Percentiles rank a stretch among this genome's conserved stretches.
These are phyloP conservation scores for Themeda triandra DNA, from an alignment of 176 grass and related monocot genomes.

Conservation along the genomic window DNA sequence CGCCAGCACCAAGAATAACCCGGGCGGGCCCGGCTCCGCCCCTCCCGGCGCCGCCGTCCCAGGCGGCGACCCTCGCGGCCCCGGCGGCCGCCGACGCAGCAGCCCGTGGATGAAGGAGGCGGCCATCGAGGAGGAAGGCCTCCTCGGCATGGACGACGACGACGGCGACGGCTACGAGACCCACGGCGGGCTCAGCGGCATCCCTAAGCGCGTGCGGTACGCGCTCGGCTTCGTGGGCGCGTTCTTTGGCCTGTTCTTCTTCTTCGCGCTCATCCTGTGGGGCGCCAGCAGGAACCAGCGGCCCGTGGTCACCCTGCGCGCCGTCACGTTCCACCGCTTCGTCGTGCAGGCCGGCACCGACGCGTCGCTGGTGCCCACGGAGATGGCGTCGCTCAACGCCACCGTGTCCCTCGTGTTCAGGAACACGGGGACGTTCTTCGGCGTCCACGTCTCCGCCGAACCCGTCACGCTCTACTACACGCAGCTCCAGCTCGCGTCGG, in stretches of 20 bases:
- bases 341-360: constrained; percentile 89
- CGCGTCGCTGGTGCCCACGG: constrained; percentile 82
- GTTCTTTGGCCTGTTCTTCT: constrained; percentile 80
- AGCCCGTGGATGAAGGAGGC: constrained; percentile 42
- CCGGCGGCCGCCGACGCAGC: neutral
- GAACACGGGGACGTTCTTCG: constrained; percentile 92
- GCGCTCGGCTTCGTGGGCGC: constrained; percentile 48
- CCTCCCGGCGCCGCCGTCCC: neutral
- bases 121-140: constrained; percentile 81
- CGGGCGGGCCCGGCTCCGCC: neutral
- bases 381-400: constrained; percentile 77
- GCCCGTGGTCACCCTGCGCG: constrained; percentile 39
- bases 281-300: constrained; percentile 72
- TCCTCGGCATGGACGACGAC: constrained; percentile 51
- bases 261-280: constrained; percentile 94
- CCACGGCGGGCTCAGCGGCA: neutral
- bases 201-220: constrained; percentile 52
- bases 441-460: constrained; percentile 70
- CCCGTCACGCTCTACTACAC: constrained; percentile 73
- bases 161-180: neutral
- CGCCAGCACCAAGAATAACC: constrained; percentile 37
- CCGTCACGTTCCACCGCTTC: constrained; percentile 74
- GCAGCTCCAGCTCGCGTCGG: constrained; percentile 63
- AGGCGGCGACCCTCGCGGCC: neutral
- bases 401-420: constrained; percentile 65